Evolutionary conservation across 805 yeast species (phyloP), one percentile per base, ranked within the genome.

Genomic region (Zygosaccharomyces siamensis): DNA sequence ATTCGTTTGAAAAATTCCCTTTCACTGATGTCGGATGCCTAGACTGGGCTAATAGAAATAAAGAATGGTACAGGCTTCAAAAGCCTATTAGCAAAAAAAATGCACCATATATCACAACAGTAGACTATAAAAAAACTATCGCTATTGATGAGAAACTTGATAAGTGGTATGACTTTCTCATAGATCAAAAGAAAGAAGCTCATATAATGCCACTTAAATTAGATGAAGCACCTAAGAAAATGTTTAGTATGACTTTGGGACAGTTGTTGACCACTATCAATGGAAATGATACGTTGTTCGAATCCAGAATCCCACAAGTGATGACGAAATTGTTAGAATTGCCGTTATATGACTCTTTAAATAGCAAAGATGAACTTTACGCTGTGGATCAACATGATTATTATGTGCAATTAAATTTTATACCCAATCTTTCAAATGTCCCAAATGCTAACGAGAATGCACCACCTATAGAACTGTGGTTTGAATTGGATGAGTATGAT

Each of bases 391-490:
- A 63, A 30, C 67, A 63, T 40, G 60, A 56, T 11, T 66, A 64
- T 44, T 60, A 54, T 38, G 54, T 66, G 7, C 66, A 66, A 48
- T 33, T 64, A 21, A 59, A 51, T 23, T 58, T 61, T 45, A 50
- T 56, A 3, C 64, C 68, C 5, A 49, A 54, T 21, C 43, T 56
- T 12, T 48, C 56, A 27, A 39, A 47, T 6, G 27, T 51, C 10
- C 31, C 40, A 18, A 33, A 46, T 36, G 27, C 37, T 1, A 31
- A 33, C 7, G 51, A 37, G 35, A 45, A 45, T 21, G 42, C 42
- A 5, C 62, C 63, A 14, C 63, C 63, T 2, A 18, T 66, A 31
- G 66, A 66, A 45, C 36, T 66, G 20, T 62, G 67, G 65, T 50
- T 65, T 21, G 63, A 62, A 33, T 46, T 62, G 14, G 67, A 64